Evolutionary conservation across 2,329 filamentous ascomycete species (phyloP), one percentile per base, ranked within the genome.

Genomic region (Cercospora nicotianae): DNA sequence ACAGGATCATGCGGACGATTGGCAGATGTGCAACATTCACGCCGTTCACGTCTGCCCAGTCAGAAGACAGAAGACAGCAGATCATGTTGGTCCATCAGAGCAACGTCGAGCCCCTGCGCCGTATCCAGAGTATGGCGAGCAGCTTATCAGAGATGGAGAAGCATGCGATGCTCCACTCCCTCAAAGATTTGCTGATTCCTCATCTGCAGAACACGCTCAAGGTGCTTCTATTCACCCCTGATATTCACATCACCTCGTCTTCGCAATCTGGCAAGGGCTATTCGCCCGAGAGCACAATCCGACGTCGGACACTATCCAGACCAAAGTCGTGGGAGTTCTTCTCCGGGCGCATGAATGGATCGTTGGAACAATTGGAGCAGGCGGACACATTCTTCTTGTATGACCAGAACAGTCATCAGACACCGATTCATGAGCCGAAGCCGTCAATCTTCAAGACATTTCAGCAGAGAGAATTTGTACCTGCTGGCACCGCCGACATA

Each of bases 11-110:
- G 28, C 51, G 57, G 6, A 42, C 23, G 1, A 57, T 61, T 3
- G 63, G 67, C 13, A 39, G 63, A 18, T 59, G 60, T n/a, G 67
- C 67, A 28, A 63, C 42, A 30, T 68, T 65, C 20, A 65, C 58
- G 31, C 58, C 59, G 9, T 57, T 60, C 31, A 55, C 60, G 9
- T 36, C 67, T 36, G 30, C 63, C 7, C 5, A 6, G n/a, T 58
- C 59, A n/a, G 31, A 60, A 23, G 42, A 60, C 30, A 16, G 53
- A n/a, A 60, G 39, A 23, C 57, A 60, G 26, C 42, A 61, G 42
- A 60, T 64, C 42, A 55, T 67, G 39, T 59, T 68, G 4, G 63
- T 60, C 2, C 67, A 68, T 33, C 59, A 45, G 2, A 55, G 23
- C 20, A 60, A 65, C 12, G 51, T 66, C 12, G n/a, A 58, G 30